A percentile compares a stretch with the other conserved stretches of the same genome.
phyloP scores from a whole-genome alignment of 495 filamentous ascomycete species.

The Neurospora hispaniola region DNA sequence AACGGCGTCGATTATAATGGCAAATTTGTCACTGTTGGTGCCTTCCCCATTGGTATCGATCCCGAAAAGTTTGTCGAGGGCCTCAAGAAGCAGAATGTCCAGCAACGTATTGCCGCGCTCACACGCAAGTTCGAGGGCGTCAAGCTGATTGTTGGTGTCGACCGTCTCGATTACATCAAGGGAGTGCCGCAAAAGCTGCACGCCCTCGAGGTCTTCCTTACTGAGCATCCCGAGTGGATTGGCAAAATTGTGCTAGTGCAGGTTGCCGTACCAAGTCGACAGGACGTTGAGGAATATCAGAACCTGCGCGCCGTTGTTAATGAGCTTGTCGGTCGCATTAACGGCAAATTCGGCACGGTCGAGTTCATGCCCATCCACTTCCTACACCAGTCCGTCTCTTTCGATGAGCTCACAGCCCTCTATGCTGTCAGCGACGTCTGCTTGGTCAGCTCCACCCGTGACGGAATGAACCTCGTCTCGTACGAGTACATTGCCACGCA shows the following conservation, averaged over 20 bases:
- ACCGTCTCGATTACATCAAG: constrained; percentile 92
- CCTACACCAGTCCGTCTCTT: constrained; percentile 80
- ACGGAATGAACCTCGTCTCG: constrained; percentile 95
- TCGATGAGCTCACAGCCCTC: constrained; percentile 83
- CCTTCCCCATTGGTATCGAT: constrained; percentile 91
- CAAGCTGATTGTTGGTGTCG: constrained; percentile 87
- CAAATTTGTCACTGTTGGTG: constrained; percentile 62
- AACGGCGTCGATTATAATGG: constrained; percentile 72
- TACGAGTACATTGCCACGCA: constrained; percentile 95
- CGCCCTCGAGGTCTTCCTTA: constrained; percentile 80
- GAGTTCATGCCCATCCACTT: constrained; percentile 93
- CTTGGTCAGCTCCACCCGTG: constrained; percentile 80
- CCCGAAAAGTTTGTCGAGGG: constrained; percentile 90
- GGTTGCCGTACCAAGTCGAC: constrained; percentile 81
- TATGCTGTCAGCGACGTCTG: constrained; percentile 88
- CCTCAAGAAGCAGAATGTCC: constrained; percentile 67
- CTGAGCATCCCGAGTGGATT: constrained; percentile 83
- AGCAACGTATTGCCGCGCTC: constrained; percentile 65
- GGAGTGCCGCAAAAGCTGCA: constrained; percentile 92
- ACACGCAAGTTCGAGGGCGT: constrained; percentile 75
- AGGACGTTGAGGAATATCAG: constrained; percentile 94
- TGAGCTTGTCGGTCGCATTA: constrained; percentile 83
- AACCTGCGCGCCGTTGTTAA: constrained; percentile 84
- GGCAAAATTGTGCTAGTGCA: constrained; percentile 88
- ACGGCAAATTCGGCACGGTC: constrained; percentile 84